Evolutionary conservation across 257 asterid species (phyloP).

Genomic region (Scutellaria baicalensis): DNA sequence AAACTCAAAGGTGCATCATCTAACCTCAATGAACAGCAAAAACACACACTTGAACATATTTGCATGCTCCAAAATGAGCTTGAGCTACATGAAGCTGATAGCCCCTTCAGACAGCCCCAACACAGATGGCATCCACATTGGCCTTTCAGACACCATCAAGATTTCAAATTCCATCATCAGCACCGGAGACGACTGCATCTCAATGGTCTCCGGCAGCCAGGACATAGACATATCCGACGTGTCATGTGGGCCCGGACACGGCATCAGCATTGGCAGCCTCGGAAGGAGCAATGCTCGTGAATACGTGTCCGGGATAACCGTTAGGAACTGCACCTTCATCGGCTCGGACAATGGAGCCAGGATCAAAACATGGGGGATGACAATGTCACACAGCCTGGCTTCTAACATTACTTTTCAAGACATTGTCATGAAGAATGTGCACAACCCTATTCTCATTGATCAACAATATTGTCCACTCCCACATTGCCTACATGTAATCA

Average conservation of each 20-base stretch:
- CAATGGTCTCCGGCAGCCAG: constrained; percentile 56
- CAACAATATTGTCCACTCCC: constrained; percentile 49
- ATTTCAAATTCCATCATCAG: constrained; percentile 28
- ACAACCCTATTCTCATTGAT: constrained; percentile 62
- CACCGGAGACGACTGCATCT: constrained; percentile 69
- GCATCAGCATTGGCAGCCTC: constrained; percentile 67
- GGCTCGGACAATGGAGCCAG: constrained; percentile 58
- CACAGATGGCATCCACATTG: constrained; percentile 69
- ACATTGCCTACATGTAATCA: constrained; percentile 30
- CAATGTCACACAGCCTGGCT: constrained; percentile 31
- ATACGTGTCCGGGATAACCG: constrained; percentile 28
- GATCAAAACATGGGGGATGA: constrained; percentile 74
- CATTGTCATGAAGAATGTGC: constrained; percentile 38
- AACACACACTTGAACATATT: constrained; percentile 51
- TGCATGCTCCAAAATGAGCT: constrained; percentile 39
- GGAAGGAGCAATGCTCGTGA: constrained; percentile 30
- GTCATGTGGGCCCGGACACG: constrained; percentile 72
- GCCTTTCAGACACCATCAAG: constrained; percentile 33
- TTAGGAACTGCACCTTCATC: constrained; percentile 33
- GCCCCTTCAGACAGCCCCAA: constrained; percentile 67
- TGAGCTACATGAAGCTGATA: constrained; percentile 28
- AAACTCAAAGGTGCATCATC: constrained; percentile 33
- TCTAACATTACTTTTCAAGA: constrained; percentile 33
- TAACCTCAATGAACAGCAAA: constrained; percentile 65
- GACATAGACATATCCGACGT: constrained; percentile 34